Base-by-base conservation (phyloP, 192 early-diverging fungal genomes). In the Linnemannia elongata region DNA sequence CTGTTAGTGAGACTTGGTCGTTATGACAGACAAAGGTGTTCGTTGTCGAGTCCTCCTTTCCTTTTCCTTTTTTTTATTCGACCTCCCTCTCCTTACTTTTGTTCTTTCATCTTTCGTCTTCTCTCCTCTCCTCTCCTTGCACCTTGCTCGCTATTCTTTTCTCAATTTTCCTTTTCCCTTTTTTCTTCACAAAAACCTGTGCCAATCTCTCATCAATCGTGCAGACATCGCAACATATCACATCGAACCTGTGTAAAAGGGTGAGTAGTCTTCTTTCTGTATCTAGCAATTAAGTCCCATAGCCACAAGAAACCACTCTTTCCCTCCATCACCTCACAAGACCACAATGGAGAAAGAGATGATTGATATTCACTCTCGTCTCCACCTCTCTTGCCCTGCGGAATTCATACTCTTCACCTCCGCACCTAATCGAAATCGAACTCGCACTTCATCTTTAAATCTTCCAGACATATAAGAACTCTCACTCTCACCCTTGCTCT, bases 401-500 rank as follows among this genome's bases (percentile, higher is more conserved):
- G 60, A 10, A 9, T 66, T 9, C 24, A 5, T 24, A 66, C 10
- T 66, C 13, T 9, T 12, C 9, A 15, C 27, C 27, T 66, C 60
- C 12, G 13, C 60, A 33, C 13, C 55, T 33, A 27, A 33, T 66
- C 10, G 7, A 33, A 30, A 12, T 39, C 38, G 38, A 3, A 39
- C n/a, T 63, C 27, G n/a, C 57, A 63, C 30, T 12, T 33, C 60
- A 66, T 66, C 30, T 33, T 30, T 27, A 60, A n/a, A 57, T 27
- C 52, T 55, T 24, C 20, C 18, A 55, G 4, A 55, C 17, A 55
- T 24, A 22, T 22, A 55, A 5, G 3, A 0, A 45, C 75, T 66
- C 35, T 54, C 44, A 66, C 75, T 77, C 44, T 42, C 75, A 20
- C 39, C 35, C 10, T 76, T 30, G n/a, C 57, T 77, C 54, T 66